These are phyloP conservation scores for Artemisia annua DNA, from an alignment of 129 eudicot species.

Conservation along the genomic window DNA sequence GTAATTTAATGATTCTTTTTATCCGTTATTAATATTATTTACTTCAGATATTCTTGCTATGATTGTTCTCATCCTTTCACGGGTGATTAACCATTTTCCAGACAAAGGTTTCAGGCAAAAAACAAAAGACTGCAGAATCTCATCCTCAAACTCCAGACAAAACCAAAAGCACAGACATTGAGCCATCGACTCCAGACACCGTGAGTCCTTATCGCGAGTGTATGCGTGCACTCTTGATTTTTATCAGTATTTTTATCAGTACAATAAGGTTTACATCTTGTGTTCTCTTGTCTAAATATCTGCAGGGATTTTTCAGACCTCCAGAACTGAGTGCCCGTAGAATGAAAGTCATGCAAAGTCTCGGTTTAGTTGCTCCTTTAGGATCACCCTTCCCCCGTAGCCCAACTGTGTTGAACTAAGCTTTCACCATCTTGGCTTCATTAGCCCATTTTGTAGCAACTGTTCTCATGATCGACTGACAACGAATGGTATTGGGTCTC, in stretches of 20 bases:
- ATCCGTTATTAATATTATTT: no score
- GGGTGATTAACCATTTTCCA: background rate
- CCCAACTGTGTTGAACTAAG: constrained; percentile 4
- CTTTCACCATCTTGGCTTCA: constrained; percentile 9
- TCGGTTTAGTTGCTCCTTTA: constrained; percentile 55
- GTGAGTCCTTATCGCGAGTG: constrained; percentile 12
- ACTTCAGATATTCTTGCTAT: background rate
- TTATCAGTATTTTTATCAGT: no score
- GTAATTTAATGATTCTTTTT: background rate
- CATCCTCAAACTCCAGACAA: constrained; percentile 21
- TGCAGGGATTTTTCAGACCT: constrained; percentile 10
- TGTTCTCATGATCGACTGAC: background rate
- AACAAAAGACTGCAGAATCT: constrained; percentile 21
- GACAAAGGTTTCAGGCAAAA: constrained; percentile 33
- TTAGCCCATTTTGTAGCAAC: background rate
- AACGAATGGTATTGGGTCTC: constrained; percentile 6
- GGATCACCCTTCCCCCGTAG: constrained; percentile 54
- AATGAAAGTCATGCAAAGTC: constrained; percentile 64
- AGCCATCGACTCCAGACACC: constrained; percentile 26
- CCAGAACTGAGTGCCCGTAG: constrained; percentile 39
- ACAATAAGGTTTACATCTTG: background rate
- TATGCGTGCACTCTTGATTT: background rate
- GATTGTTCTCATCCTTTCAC: constrained; percentile 9
- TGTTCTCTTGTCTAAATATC: constrained; percentile 5
- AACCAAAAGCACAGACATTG: constrained; percentile 9